Base-by-base conservation (phyloP, 805 yeast genomes). In the Lachancea kluyveri region DNA sequence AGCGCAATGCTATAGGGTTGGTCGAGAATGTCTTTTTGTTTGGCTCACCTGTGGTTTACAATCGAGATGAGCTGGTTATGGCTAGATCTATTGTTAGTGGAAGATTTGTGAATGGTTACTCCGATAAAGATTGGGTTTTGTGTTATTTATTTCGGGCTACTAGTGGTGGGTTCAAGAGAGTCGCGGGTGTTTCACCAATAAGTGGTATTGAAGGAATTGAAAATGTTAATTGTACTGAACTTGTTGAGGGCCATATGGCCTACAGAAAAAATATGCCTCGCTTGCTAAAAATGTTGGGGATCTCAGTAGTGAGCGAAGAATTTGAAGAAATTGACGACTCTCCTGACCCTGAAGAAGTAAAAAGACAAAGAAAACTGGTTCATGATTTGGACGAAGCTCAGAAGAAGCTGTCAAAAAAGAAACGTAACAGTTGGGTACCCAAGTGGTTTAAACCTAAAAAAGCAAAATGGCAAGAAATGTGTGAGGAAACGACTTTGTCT, bases 101-200 rank as follows among this genome's bases (percentile, higher is more conserved):
- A 0, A 67, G 77, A 30, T 88, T 85, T 50, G 75, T 92, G 18
- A 92, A 86, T 57, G 97, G 96, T 1, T 92, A 75, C 54, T 84
- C 96, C 2, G 73, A 77, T 42, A 86, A 82, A 46, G 98, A 92
- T 62, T 92, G 98, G 98, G 81, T 92, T 43, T 66, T 92, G 35
- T 97, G 97, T 0, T 92, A 92, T 57, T 60, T 92, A 18, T 92
- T 90, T 62, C 70, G 98, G 43, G 98, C 97, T 2, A 87, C 97
- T 1, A 77, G 92, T 37, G 96, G 97, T 37, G 97, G 97, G 0
- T 65, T 92, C 26, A 79, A 82, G 48, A 72, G 85, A n/a, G 92
- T 92, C 26, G 87, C 90, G 4, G 98, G 98, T 0, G 65, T 92
- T 17, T 78, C 95, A 0, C 79, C 88, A 4, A 70, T 90, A 21